Evolutionary conservation across 768 basidiomycete genomes (phyloP).

Genomic region (Tephrocybe sp.): DNA sequence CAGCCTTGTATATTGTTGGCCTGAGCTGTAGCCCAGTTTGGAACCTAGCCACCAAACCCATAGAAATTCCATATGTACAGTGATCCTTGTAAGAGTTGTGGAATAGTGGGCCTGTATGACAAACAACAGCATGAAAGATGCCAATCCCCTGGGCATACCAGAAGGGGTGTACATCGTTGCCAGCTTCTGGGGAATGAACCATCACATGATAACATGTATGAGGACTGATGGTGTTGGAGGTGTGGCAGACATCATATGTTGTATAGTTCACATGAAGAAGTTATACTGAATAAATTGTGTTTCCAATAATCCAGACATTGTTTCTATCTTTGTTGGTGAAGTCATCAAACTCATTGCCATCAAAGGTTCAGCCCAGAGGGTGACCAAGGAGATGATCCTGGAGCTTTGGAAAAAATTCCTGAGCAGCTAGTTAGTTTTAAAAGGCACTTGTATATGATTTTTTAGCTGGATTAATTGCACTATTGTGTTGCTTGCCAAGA

Average conservation of each 20-base stretch:
- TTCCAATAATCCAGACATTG: constrained; percentile 15
- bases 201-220: constrained; percentile 35
- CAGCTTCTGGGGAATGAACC: constrained; percentile 23
- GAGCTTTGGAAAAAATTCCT: constrained; percentile 32
- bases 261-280: constrained; percentile 40
- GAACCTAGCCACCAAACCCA: constrained; percentile 40
- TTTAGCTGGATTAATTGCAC: neutral
- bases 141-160: constrained; percentile 36
- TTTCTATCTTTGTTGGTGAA: constrained; percentile 23
- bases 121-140: constrained; percentile 30
- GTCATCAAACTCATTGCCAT: constrained; percentile 28
- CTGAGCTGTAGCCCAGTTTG: constrained; percentile 18
- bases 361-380: constrained; percentile 21
- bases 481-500: neutral
- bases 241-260: constrained; percentile 41
- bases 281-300: constrained; percentile 26
- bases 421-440: neutral
- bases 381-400: constrained; percentile 34
- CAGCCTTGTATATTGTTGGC: constrained; percentile 16
- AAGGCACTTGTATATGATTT: neutral
- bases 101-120: constrained; percentile 14
- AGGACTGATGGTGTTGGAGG: constrained; percentile 42
- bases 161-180: constrained; percentile 24
- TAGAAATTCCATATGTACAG: constrained; percentile 31
- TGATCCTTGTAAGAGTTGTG: neutral